These are phyloP conservation scores for Gracilaria domingensis DNA, from an alignment of 23 red algal species.

Conservation along the genomic window DNA sequence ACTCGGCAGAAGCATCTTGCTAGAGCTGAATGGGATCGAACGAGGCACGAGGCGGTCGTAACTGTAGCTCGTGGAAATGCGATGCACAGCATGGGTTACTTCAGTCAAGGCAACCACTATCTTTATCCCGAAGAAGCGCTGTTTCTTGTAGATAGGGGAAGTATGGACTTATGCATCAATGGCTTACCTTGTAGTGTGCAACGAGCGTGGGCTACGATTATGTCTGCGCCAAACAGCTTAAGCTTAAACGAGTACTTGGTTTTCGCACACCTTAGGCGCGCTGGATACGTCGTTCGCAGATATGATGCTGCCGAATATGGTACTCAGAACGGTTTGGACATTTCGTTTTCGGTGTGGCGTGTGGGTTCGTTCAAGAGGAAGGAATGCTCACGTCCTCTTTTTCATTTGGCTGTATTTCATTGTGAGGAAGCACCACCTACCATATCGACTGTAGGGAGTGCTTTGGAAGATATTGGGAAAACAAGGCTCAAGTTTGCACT, in stretches of 20 bases:
- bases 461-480: constrained; percentile 16
- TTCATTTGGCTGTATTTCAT: constrained; percentile 62
- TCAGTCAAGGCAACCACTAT: constrained; percentile 46
- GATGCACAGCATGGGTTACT: constrained; percentile 72
- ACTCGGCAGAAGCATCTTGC: constrained; percentile 53
- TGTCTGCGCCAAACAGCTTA: constrained; percentile 23
- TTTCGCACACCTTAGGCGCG: constrained; percentile 72
- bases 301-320: constrained; percentile 45
- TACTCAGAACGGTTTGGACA: neutral
- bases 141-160: constrained; percentile 83
- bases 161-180: constrained; percentile 71
- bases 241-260: constrained; percentile 74
- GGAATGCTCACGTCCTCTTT: constrained; percentile 40
- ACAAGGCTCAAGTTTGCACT: constrained; percentile 49
- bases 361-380: constrained; percentile 69
- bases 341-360: constrained; percentile 70
- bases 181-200: constrained; percentile 72
- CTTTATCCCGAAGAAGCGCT: constrained; percentile 81
- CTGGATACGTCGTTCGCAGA: constrained; percentile 80
- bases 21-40: constrained; percentile 59
- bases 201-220: constrained; percentile 52
- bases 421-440: constrained; percentile 40
- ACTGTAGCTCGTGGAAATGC: constrained; percentile 40
- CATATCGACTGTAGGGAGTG: neutral
- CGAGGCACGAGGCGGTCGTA: constrained; percentile 41